Conservation (phyloP, 176 grass and related monocot species). For the Urochloa ruziziensis region DNA sequence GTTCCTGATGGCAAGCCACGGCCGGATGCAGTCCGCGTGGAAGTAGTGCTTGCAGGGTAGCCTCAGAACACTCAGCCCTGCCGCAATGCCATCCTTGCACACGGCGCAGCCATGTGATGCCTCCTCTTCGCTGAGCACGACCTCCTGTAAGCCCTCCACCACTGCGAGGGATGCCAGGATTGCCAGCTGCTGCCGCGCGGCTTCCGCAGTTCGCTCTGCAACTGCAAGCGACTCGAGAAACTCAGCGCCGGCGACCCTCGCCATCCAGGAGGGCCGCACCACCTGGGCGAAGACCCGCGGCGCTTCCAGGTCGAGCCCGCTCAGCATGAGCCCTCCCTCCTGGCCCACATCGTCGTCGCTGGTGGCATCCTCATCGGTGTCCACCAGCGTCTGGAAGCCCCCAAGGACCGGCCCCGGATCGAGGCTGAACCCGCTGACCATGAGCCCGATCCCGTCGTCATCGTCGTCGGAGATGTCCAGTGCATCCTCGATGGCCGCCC, state of each 20-base stretch:
- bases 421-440: conserved; percentile 17
- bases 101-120: conserved; percentile 38
- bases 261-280: background rate
- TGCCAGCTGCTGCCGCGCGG: background rate
- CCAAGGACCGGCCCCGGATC: background rate
- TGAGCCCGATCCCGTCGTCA: background rate
- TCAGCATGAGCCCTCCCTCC: conserved; percentile 3
- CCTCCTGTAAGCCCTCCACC: conserved; percentile 47
- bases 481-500: background rate
- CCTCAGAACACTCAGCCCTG: conserved; percentile 1
- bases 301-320: background rate
- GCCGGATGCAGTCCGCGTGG: conserved; percentile 60
- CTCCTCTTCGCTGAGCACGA: conserved; percentile 26
- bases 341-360: background rate
- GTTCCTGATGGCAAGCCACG: conserved; percentile 64
- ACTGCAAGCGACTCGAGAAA: background rate
- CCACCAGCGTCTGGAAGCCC: conserved; percentile 1
- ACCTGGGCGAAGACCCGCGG: background rate
- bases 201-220: background rate
- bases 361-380: background rate
- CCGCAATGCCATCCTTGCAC: conserved; percentile 55
- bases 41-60: conserved; percentile 74
- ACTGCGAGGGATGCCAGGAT: conserved; percentile 38
- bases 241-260: background rate
- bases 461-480: background rate